Evolutionary conservation across 2,329 filamentous ascomycete genomes (phyloP), one percentile per base, ranked within the genome.

Genomic region (Seiridium cupressi): DNA sequence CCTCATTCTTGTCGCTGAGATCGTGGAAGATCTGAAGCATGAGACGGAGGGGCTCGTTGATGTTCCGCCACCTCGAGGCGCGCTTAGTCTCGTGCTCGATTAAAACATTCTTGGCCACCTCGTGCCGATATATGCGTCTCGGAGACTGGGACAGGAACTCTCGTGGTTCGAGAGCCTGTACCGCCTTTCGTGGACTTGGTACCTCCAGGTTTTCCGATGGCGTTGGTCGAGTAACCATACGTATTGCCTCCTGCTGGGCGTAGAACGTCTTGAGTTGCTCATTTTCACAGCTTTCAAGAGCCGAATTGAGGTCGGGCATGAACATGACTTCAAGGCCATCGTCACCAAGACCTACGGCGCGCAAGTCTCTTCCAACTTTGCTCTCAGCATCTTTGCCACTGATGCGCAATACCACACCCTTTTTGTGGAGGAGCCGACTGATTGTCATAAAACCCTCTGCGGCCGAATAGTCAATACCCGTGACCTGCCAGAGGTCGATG

Each of bases 1-100:
- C 93, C 73, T 97, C 93, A 70, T 94, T 95, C 73, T 91, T 88
- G 57, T 87, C 81, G 56, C 91, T 96, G 10, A 97, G 80, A 49
- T 92, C 91, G 70, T 95, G 90, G 77, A 99, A 98, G n/a, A 95
- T 92, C 72, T 97, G 94, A 32, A 99, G 83, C 74, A 99, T 92
- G 51, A 99, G 86, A 1, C 92, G 90, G 6, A 98, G 84, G 0
- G 95, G 95, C 71, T 97, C 93, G 65, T 91, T 91, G 73, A 97
- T 96, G 66, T 88, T 87, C 68, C 90, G 88, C 90, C 93, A 98
- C 69, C 88, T 90, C 1, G 84, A 81, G 26, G 84, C 79, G 4
- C 83, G 79, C 55, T 83, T 77, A 8, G 84, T 76, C 63, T 89
- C 86, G 38, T 85, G 79, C 63, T 90, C 89, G 55, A 82, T 86